phyloP scores from a whole-genome alignment of 306 rosid species.

The Rosa persica region DNA sequence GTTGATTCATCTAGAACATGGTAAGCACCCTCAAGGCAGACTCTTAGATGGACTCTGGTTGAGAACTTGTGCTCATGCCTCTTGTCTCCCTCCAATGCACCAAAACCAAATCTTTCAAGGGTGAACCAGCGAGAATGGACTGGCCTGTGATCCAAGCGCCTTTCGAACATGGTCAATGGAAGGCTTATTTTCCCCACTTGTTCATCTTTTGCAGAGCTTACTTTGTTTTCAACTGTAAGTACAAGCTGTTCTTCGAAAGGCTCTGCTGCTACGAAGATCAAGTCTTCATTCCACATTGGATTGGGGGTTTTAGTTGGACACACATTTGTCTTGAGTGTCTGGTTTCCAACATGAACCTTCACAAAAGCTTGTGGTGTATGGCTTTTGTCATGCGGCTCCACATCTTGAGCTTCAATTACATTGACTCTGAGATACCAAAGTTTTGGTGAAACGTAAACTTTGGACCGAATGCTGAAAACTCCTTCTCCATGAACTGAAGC shows the following conservation, averaged over 20 bases:
- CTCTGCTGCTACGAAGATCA: constrained; percentile 82
- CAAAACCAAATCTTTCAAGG: constrained; percentile 68
- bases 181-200: constrained; percentile 42
- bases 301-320: constrained; percentile 52
- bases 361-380: constrained; percentile 66
- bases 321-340: constrained; percentile 63
- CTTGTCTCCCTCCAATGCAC: constrained; percentile 66
- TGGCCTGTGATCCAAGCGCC: constrained; percentile 63
- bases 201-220: constrained; percentile 53
- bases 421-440: constrained; percentile 79
- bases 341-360: constrained; percentile 70
- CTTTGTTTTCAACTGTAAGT: constrained; percentile 57
- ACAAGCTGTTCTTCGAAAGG: constrained; percentile 74
- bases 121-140: constrained; percentile 72
- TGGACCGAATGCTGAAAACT: constrained; percentile 61
- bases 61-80: constrained; percentile 68
- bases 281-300: constrained; percentile 77
- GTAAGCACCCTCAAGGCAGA: constrained; percentile 81
- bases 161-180: constrained; percentile 52
- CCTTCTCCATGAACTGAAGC: constrained; percentile 65
- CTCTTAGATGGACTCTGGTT: constrained; percentile 52
- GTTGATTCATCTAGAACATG: constrained; percentile 85
- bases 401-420: constrained; percentile 83
- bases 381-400: constrained; percentile 52
- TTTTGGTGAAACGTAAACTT: constrained; percentile 81